phyloP scores from a whole-genome alignment of 2,329 filamentous ascomycete species.

The Xylariaceae sp. region DNA sequence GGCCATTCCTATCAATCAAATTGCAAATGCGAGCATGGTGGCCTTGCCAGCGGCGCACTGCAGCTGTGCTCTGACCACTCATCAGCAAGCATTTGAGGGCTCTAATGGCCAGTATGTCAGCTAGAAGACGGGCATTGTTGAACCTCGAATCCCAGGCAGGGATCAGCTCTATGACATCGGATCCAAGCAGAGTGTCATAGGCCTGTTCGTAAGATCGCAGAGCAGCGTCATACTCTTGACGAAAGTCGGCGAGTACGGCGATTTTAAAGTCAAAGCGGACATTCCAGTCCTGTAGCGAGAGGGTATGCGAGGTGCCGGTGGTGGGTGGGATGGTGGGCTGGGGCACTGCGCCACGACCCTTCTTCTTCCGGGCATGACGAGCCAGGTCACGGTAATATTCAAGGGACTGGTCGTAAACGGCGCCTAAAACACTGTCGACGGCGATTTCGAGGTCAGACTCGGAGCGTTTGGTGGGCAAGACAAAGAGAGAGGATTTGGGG shows the following conservation, averaged over 20 bases:
- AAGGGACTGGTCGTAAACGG: constrained; percentile 68
- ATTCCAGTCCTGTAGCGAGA: constrained; percentile 87
- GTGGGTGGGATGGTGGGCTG: constrained; percentile 80
- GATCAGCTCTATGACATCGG: constrained; percentile 83
- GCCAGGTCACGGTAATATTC: constrained; percentile 94
- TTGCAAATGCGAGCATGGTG: constrained; percentile 73
- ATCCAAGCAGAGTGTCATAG: constrained; percentile 76
- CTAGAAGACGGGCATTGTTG: constrained; percentile 85
- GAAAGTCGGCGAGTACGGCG: constrained; percentile 84
- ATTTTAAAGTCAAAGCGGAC: constrained; percentile 94
- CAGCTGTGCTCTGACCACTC: constrained; percentile 72
- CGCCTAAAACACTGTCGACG: constrained; percentile 66
- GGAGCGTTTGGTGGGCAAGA: constrained; percentile 71
- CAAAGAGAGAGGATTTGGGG: constrained; percentile 74
- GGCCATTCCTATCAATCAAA: constrained; percentile 76
- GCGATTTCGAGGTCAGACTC: constrained; percentile 68
- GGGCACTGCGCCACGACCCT: constrained; percentile 71
- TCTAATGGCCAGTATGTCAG: constrained; percentile 76
- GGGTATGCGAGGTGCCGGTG: constrained; percentile 75
- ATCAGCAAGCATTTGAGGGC: constrained; percentile 79
- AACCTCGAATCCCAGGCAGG: constrained; percentile 87
- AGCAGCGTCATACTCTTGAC: constrained; percentile 87
- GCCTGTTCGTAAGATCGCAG: constrained; percentile 82
- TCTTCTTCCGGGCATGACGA: constrained; percentile 88
- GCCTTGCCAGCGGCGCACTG: constrained; percentile 73